phyloP scores from a whole-genome alignment of 1,284 basidiomycete species.

The Coniferiporia sulphurascens region DNA sequence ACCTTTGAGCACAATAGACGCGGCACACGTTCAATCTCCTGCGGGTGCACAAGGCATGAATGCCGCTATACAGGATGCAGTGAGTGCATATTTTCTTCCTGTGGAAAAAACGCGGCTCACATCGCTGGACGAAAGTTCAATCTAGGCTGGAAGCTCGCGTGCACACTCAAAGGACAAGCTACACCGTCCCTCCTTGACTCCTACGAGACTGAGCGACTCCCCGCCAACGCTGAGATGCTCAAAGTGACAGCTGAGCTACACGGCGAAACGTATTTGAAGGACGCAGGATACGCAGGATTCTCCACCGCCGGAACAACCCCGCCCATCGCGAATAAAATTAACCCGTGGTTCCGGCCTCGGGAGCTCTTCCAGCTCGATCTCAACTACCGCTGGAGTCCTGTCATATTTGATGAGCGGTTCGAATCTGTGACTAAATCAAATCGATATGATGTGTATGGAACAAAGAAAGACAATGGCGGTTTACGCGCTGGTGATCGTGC shows the following conservation, averaged over 20 bases:
- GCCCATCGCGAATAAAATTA: background rate
- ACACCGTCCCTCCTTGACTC: conserved; percentile 30
- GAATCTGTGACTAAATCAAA: no score
- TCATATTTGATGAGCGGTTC: no score
- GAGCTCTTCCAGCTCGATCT: background rate
- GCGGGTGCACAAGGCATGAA: conserved; percentile 43
- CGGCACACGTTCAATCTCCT: conserved; percentile 40
- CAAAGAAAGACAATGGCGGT: no score
- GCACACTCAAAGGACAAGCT: conserved; percentile 32
- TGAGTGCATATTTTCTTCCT: conserved; percentile 14
- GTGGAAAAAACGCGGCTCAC: no score
- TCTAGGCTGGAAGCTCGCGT: conserved; percentile 38
- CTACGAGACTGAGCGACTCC: conserved; percentile 35
- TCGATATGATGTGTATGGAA: no score
- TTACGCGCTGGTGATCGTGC: conserved; percentile 3
- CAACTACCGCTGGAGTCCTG: no score
- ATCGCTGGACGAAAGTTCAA: conserved; percentile 27
- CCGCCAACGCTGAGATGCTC: conserved; percentile 37
- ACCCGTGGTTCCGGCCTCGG: background rate
- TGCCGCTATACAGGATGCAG: conserved; percentile 36
- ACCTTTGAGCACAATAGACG: conserved; percentile 27
- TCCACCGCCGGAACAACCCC: background rate
- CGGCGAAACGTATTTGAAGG: conserved; percentile 3
- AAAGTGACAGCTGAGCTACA: conserved; percentile 9
- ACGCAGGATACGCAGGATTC: background rate